These are phyloP conservation scores for Colletotrichum sp. DNA, from an alignment of 2,329 filamentous ascomycete species.

Conservation along the genomic window DNA sequence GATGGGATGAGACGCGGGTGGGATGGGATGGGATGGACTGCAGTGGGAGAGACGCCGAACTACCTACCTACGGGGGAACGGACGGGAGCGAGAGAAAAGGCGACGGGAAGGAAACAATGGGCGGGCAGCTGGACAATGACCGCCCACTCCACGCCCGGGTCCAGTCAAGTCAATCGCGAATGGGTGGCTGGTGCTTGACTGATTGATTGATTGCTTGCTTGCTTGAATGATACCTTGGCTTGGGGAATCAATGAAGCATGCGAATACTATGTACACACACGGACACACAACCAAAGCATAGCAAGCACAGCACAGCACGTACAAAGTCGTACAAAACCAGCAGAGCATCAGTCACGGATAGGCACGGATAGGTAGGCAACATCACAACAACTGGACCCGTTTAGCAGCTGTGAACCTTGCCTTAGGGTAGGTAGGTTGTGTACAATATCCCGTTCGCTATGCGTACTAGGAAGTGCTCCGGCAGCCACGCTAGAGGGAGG, in stretches of 20 bases:
- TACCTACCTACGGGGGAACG: neutral
- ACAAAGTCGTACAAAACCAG: neutral
- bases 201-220: too few relatives aligned
- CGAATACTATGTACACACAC: neutral
- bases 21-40: neutral
- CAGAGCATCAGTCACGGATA: neutral
- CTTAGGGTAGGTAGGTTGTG: neutral
- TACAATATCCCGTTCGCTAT: neutral
- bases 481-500: neutral
- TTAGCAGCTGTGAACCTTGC: too few relatives aligned
- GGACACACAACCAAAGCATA: neutral
- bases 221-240: too few relatives aligned
- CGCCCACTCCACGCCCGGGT: neutral
- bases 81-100: slow-evolving; percentile 5
- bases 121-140: neutral
- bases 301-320: neutral
- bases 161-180: neutral
- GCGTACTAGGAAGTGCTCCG: neutral
- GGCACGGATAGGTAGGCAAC: too few relatives aligned
- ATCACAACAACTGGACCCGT: too few relatives aligned
- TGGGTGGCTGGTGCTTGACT: neutral
- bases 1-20: neutral
- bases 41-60: neutral
- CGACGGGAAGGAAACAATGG: slow-evolving; percentile 6
- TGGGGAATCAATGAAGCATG: neutral